Evolutionary conservation across 371 early-diverging fungal genomes (phyloP), one percentile per base, ranked within the genome.

Genomic region (Circinella umbellata): DNA sequence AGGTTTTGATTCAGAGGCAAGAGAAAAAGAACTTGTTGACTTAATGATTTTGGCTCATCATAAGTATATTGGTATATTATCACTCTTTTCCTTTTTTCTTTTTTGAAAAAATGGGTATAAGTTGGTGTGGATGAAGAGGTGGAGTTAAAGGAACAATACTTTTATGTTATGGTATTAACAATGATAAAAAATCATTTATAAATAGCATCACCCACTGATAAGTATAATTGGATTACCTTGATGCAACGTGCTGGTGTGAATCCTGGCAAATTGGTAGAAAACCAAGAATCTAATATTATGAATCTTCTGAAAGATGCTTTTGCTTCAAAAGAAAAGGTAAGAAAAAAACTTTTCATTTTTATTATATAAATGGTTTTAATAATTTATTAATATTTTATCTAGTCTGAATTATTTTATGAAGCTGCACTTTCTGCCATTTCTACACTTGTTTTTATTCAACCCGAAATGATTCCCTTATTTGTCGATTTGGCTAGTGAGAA

Each of bases 151-250:
- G 27, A 27, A 27, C 27, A 27, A 27, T 27, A 27, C 0, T 27
- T 27, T 2, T 27, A 27, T 27, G 27, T 27, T 27, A 1, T 27
- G 27, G 2, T 27, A 27, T 27, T 27, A 47, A 15, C 47, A 47
- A 9, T 11, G 3, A 47, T 47, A 47, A 9, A 1, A 47, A 47
- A 11, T 1, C 4, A 17, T 51, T 13, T 42, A 5, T 13, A 51
- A 13, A n/a, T 17, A 78, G 84, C 82, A 20, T 89, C 89, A 51
- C 88, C 85, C 38, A 85, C 84, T 14, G 90, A 91, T 66, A 87
- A 84, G 67, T 93, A 96, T 70, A 86, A 91, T 70, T 97, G 96
- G 96, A 90, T 95, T 68, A 86, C 91, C 1, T 80, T 96, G 55
- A 86, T 90, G 63, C 94, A 94, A 78, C 88, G 92, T 18, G 88